Evolutionary conservation across 2,329 filamentous ascomycete species (phyloP).

Genomic region (Didymellaceae sp.): DNA sequence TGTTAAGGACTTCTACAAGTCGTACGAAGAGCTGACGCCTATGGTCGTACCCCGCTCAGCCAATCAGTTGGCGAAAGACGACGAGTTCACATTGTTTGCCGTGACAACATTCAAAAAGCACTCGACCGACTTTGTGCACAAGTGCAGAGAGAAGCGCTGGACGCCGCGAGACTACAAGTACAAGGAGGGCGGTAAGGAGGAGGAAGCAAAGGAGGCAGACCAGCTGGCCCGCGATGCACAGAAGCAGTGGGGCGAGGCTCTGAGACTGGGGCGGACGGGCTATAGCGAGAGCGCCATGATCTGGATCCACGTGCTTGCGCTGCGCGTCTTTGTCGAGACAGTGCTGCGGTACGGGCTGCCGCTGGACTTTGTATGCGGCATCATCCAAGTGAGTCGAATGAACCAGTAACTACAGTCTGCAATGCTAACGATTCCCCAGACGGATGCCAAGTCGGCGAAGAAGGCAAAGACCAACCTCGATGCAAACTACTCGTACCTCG

Average conservation of each 20-base stretch:
- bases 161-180: constrained; percentile 94
- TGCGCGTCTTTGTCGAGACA: constrained; percentile 96
- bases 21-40: constrained; percentile 84
- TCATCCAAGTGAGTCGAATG: constrained; percentile 71
- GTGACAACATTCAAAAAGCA: constrained; percentile 95
- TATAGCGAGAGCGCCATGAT: constrained; percentile 97
- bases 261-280: constrained; percentile 85
- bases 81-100: constrained; percentile 86
- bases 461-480: constrained; percentile 75
- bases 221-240: constrained; percentile 82
- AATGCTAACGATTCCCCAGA: constrained; percentile 59
- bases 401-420: neutral
- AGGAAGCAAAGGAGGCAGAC: constrained; percentile 86
- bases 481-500: constrained; percentile 85
- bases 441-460: constrained; percentile 79
- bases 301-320: constrained; percentile 88
- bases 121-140: constrained; percentile 84
- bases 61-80: constrained; percentile 78
- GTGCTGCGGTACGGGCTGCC: constrained; percentile 95
- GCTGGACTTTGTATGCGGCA: constrained; percentile 82
- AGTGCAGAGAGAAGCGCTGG: constrained; percentile 92
- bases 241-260: constrained; percentile 90
- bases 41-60: constrained; percentile 96
- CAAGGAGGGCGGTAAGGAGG: constrained; percentile 85
- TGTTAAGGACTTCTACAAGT: constrained; percentile 86